Evolutionary conservation across 169 alveolate genomes (phyloP), one percentile per base, ranked within the genome.

Genomic region (Plasmodium cynomolgi): DNA sequence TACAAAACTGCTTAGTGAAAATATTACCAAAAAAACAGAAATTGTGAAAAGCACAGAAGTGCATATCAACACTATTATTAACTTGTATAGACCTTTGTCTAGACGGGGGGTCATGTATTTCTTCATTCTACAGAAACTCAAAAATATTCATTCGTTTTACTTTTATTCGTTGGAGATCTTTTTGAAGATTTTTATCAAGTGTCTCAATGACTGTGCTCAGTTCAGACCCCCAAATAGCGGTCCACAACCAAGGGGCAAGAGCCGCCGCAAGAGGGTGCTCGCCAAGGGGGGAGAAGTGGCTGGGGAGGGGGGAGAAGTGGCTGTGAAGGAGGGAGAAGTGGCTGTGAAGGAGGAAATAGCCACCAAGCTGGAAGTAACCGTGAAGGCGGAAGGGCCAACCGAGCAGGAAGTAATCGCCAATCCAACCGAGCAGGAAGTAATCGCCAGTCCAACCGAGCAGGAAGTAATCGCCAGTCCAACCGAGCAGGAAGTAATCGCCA

Each of bases 81-180:
- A 99, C 95, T 96, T 97, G 77, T 99, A 98, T 93, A 97, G 99
- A 71, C 99, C 99, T 33, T 99, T 99, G 9, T 99, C 99, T 34
- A 91, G 96, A 75, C 96, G 99, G 93, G 99, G 99, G 73, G 99
- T 99, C 29, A 86, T 98, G 80, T 96, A 98, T 47, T 98, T 97
- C 96, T 98, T 98, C 98, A 95, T 98, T 93, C 96, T 98, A 84
- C 97, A 97, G 86, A 99, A 98, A 92, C 95, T 98, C 71, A 92
- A 93, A 82, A 82, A 93, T 26, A 82, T 96, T 1, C 92, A 91
- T 33, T 73, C 92, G 6, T 82, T 92, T 41, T 81, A 84, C 58
- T 82, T 97, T 96, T 99, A 97, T 96, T 98, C 99, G 31, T 96
- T 99, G 93, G 99, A 99, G 83, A 97, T 99, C 34, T 98, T 98